Evolutionary conservation across 2,329 filamentous ascomycete genomes (phyloP).

Genomic region (Nemania abortiva): DNA sequence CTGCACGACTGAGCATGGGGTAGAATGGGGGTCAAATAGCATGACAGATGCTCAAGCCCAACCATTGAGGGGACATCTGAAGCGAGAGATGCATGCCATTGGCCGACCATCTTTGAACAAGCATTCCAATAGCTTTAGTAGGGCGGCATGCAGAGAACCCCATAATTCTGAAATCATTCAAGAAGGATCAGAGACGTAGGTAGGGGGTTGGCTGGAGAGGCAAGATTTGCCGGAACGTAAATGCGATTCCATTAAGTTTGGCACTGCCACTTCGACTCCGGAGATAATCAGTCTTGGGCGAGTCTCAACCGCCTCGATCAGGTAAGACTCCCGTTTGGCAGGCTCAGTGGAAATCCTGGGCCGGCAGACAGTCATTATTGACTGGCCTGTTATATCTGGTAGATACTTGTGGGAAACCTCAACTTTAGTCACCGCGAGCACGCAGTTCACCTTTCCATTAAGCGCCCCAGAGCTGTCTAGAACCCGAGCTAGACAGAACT

Average conservation of each 20-base stretch:
- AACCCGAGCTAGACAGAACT: slow-evolving; percentile 1
- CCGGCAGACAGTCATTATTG: slow-evolving; percentile 1
- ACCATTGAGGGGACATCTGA: slow-evolving; percentile 27
- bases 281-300: slow-evolving; percentile 18
- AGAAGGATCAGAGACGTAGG: slow-evolving; percentile 4
- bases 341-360: slow-evolving; percentile 11
- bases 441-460: slow-evolving; percentile 2
- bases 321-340: slow-evolving; percentile 22
- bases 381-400: slow-evolving; percentile 10
- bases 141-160: slow-evolving; percentile 32
- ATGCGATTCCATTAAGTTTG: slow-evolving; percentile 6
- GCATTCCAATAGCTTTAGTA: slow-evolving; percentile 20
- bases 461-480: slow-evolving; percentile 1
- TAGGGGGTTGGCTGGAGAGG: slow-evolving; percentile 1
- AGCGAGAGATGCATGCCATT: slow-evolving; percentile 24
- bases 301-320: slow-evolving; percentile 26
- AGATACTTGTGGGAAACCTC: slow-evolving; percentile 10
- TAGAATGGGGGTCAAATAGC: slow-evolving; percentile 37
- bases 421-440: not conserved
- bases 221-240: slow-evolving; percentile 14
- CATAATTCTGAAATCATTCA: slow-evolving; percentile 26
- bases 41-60: slow-evolving; percentile 30
- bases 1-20: slow-evolving; percentile 35
- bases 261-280: slow-evolving; percentile 25
- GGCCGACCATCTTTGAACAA: slow-evolving; percentile 20